Conservation (phyloP, 768 basidiomycete species). For the Amanita exitialis region DNA sequence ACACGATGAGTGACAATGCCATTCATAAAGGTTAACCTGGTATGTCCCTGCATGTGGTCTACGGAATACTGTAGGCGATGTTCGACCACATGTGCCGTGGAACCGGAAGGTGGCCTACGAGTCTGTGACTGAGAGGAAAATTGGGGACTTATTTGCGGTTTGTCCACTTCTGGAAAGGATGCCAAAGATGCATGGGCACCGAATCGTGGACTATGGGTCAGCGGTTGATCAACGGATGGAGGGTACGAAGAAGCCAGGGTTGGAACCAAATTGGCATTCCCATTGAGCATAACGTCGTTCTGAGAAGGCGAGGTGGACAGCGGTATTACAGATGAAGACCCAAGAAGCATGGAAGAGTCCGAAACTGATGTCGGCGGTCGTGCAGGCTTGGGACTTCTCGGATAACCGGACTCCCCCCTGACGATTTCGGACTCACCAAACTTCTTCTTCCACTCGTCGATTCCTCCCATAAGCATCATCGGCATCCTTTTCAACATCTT, state of each 20-base stretch:
- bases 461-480: constrained; percentile 76
- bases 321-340: not conserved
- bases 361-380: not conserved
- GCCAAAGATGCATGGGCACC: not conserved
- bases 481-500: constrained; percentile 69
- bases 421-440: constrained; percentile 30
- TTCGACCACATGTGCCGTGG: constrained; percentile 7
- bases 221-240: not conserved
- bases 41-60: constrained; percentile 1
- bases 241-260: not conserved
- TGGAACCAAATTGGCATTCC: not conserved
- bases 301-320: not conserved
- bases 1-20: not conserved
- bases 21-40: constrained; percentile 3
- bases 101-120: constrained; percentile 13
- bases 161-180: not conserved
- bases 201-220: constrained; percentile 4
- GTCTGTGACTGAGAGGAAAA: constrained; percentile 3
- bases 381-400: constrained; percentile 16
- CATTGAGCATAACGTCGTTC: constrained; percentile 8
- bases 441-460: constrained; percentile 68
- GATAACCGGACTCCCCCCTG: constrained; percentile 8
- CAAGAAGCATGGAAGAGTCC: not conserved
- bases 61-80: constrained; percentile 8
- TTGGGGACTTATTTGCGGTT: not conserved